These are phyloP conservation scores for Clonostachys rhizophaga DNA, from an alignment of 2,329 filamentous ascomycete genomes.

Conservation along the genomic window DNA sequence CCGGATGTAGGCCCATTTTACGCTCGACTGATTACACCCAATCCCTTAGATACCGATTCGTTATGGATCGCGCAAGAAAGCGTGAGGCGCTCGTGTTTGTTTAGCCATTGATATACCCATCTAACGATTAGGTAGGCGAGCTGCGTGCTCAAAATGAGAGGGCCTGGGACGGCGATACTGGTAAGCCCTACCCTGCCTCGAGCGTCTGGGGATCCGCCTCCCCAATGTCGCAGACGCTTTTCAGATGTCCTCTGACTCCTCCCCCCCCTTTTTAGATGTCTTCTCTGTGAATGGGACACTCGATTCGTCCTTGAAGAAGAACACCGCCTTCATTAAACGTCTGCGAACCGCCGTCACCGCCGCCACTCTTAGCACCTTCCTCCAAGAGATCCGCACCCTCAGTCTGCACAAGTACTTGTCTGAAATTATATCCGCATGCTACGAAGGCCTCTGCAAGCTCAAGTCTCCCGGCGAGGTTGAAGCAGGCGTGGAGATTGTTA, in stretches of 20 bases:
- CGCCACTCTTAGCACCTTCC: constrained; percentile 74
- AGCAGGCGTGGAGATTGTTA: constrained; percentile 86
- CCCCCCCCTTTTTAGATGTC: constrained; percentile 50
- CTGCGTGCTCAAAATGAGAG: constrained; percentile 82
- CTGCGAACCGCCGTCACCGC: constrained; percentile 84
- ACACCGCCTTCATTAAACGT: constrained; percentile 96
- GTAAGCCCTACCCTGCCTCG: constrained; percentile 37
- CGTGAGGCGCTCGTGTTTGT: constrained; percentile 32
- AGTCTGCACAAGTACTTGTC: constrained; percentile 96
- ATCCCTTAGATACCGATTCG: constrained; percentile 8
- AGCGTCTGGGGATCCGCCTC: constrained; percentile 1
- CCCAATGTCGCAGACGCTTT: neutral
- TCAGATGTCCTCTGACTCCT: neutral
- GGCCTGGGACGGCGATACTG: constrained; percentile 85
- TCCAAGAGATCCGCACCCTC: constrained; percentile 84
- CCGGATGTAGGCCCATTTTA: constrained; percentile 38
- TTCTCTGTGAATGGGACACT: constrained; percentile 74
- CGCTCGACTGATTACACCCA: neutral
- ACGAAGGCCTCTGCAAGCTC: constrained; percentile 87
- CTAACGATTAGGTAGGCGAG: constrained; percentile 59
- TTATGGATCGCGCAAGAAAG: constrained; percentile 63
- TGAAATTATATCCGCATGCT: constrained; percentile 93
- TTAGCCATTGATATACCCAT: constrained; percentile 1
- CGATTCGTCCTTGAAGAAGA: constrained; percentile 96
- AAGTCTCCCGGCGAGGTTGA: constrained; percentile 91